Percentiles rank a stretch among this genome's conserved stretches.
Evolutionary conservation across 371 early-diverging fungal genomes (phyloP).

Genomic region (Dentiscutata heterogama): DNA sequence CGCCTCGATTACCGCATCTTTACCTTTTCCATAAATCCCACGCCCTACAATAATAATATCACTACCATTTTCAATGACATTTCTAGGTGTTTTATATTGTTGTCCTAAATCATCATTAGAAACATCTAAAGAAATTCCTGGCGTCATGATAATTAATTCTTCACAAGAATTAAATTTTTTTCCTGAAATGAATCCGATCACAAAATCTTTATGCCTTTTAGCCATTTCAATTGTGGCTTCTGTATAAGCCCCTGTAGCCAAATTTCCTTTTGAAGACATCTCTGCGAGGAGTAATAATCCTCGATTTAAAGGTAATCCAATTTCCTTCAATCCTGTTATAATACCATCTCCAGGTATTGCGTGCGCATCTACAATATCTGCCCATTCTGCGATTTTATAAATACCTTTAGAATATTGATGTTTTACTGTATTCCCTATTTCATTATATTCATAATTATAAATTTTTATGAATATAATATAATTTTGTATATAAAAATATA

Average conservation of each 20-base stretch:
- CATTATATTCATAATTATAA: not conserved
- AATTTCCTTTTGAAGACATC: conserved; percentile 93
- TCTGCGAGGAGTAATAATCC: conserved; percentile 93
- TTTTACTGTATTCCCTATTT: conserved; percentile 95
- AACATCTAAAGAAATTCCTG: conserved; percentile 90
- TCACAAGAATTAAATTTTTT: conserved; percentile 65
- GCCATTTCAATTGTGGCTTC: conserved; percentile 90
- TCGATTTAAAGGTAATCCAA: conserved; percentile 84
- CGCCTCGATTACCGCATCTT: conserved; percentile 77
- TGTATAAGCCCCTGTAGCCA: conserved; percentile 87
- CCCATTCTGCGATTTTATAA: conserved; percentile 94
- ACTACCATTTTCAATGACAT: conserved; percentile 87
- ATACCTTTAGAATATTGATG: conserved; percentile 92
- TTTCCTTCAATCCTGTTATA: conserved; percentile 87
- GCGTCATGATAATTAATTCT: conserved; percentile 94
- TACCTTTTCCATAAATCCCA: conserved; percentile 90
- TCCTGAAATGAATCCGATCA: conserved; percentile 95
- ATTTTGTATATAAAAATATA: too few relatives aligned
- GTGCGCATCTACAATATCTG: conserved; percentile 96
- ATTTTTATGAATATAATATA: not conserved
- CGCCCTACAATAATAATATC: conserved; percentile 98
- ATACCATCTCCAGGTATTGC: conserved; percentile 97
- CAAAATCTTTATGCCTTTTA: conserved; percentile 85
- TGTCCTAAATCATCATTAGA: conserved; percentile 93
- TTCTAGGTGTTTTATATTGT: conserved; percentile 91